Conservation (phyloP, 2,329 filamentous ascomycete genomes). For the Aspergillus felis region DNA sequence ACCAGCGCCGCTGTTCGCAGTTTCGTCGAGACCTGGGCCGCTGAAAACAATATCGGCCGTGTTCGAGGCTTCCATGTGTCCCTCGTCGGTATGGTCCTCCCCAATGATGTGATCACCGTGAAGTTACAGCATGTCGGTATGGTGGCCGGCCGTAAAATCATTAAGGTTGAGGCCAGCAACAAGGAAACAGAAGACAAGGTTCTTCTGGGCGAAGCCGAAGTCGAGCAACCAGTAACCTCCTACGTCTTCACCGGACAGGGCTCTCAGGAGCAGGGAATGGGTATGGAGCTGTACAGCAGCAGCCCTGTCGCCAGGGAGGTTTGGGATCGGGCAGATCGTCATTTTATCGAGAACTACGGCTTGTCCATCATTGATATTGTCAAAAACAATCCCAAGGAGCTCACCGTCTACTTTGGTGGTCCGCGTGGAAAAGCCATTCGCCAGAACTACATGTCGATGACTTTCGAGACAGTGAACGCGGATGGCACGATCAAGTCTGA, state of each 20-base stretch:
- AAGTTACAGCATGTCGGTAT: conserved; percentile 96
- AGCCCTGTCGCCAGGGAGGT: conserved; percentile 94
- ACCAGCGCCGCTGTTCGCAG: conserved; percentile 94
- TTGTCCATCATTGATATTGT: conserved; percentile 99
- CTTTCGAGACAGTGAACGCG: conserved; percentile 91
- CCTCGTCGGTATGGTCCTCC: conserved; percentile 97
- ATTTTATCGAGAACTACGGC: conserved; percentile 97
- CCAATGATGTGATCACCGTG: conserved; percentile 91
- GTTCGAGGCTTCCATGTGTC: conserved; percentile 96
- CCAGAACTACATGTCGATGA: conserved; percentile 99
- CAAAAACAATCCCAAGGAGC: conserved; percentile 98
- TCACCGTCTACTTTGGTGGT: conserved; percentile 97
- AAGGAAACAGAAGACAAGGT: conserved; percentile 96
- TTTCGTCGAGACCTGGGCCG: conserved; percentile 96
- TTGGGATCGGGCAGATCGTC: conserved; percentile 96
- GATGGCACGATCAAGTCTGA: conserved; percentile 96
- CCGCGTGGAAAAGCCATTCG: conserved; percentile 95
- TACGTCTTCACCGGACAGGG: conserved; percentile 99
- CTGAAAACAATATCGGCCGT: conserved; percentile 96
- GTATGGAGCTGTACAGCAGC: conserved; percentile 95
- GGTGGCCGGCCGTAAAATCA: conserved; percentile 97
- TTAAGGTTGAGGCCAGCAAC: conserved; percentile 96
- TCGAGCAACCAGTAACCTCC: conserved; percentile 92
- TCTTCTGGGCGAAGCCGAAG: conserved; percentile 88
- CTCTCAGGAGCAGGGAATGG: conserved; percentile 98